A percentile compares a stretch with the other conserved stretches of the same genome.
Evolutionary conservation across 345 rosid genomes (phyloP).

Genomic region (Hibiscus mutabilis): DNA sequence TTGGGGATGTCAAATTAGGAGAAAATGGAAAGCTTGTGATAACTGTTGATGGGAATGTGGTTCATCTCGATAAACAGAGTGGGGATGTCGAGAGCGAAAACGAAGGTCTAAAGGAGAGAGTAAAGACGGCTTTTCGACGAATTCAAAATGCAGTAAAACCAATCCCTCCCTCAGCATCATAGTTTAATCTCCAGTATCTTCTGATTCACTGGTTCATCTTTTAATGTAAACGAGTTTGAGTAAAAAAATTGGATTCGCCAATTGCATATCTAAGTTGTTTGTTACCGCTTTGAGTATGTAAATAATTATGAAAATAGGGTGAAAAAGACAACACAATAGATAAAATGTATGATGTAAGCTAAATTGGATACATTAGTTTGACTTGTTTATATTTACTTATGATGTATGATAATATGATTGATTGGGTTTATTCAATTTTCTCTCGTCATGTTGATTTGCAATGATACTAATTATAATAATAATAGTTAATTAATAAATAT

Average conservation of each 20-base stretch:
- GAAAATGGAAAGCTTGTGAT: slow-evolving; percentile 73
- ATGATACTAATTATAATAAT: too few relatives aligned
- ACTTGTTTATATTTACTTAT: too few relatives aligned
- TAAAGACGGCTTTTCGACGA: slow-evolving; percentile 48
- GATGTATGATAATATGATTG: too few relatives aligned
- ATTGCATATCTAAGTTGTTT: background rate
- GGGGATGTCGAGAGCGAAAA: slow-evolving; percentile 91
- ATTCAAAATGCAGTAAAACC: slow-evolving; percentile 80
- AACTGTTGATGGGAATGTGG: slow-evolving; percentile 70
- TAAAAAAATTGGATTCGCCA: background rate
- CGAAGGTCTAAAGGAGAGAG: slow-evolving; percentile 82
- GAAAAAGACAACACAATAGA: too few relatives aligned
- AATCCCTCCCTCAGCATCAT: slow-evolving; percentile 48
- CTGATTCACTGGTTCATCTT: background rate
- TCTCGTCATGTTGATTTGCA: too few relatives aligned
- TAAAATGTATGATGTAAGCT: too few relatives aligned
- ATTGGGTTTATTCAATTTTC: too few relatives aligned
- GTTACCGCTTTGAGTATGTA: too few relatives aligned
- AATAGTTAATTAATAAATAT: too few relatives aligned
- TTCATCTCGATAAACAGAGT: slow-evolving; percentile 64
- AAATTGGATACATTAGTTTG: too few relatives aligned
- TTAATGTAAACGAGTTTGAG: background rate
- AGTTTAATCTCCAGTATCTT: background rate
- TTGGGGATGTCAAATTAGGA: slow-evolving; percentile 80
- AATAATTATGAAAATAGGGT: too few relatives aligned